Conservation (phyloP, 345 rosid species). For the Eucalyptus cloeziana region DNA sequence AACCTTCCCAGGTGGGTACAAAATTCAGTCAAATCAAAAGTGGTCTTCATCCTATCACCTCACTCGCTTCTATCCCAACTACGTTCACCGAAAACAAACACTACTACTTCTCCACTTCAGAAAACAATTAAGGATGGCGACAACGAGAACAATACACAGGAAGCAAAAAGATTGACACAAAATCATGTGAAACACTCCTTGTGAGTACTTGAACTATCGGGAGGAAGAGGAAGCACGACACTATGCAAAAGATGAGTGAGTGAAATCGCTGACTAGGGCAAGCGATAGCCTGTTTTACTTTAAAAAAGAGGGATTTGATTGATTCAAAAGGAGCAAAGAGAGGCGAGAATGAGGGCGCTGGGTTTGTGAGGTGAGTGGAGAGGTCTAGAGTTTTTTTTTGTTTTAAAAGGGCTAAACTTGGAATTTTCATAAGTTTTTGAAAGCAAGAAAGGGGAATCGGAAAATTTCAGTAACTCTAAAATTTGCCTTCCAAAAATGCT, state of each 20-base stretch:
- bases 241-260: neutral
- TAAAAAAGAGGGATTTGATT: neutral
- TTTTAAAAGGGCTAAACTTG: neutral
- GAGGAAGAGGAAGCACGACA: neutral
- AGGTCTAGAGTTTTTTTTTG: neutral
- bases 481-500: neutral
- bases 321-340: neutral
- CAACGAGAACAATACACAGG: neutral
- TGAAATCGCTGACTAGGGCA: neutral
- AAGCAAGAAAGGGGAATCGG: neutral
- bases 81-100: neutral
- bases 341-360: neutral
- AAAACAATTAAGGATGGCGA: neutral
- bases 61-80: neutral
- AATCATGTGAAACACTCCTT: accelerated
- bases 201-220: neutral
- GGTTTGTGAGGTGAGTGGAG: neutral
- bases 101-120: neutral
- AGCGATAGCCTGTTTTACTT: neutral
- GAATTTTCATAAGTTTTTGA: neutral
- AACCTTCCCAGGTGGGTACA: neutral
- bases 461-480: neutral
- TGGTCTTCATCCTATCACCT: neutral
- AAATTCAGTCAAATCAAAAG: neutral
- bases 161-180: neutral